Conservation (phyloP, 495 filamentous ascomycete species). For the Clohesyomyces aquaticus region DNA sequence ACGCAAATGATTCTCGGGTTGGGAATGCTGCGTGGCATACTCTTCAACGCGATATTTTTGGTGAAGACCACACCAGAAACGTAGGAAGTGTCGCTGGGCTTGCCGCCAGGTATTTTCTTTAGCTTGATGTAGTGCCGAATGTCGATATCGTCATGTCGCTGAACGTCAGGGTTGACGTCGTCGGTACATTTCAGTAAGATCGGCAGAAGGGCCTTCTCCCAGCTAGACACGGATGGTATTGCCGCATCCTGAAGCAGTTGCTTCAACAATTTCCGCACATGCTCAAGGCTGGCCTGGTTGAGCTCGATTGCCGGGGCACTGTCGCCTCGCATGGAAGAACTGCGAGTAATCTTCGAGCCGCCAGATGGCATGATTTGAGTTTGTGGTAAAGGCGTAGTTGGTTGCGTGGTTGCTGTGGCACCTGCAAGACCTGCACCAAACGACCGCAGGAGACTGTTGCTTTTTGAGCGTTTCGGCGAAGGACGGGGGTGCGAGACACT, state of each 20-base stretch:
- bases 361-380: conserved; percentile 8
- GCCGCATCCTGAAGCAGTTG: conserved; percentile 78
- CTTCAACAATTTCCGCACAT: conserved; percentile 80
- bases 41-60: conserved; percentile 94
- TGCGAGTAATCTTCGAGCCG: conserved; percentile 65
- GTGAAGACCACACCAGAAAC: conserved; percentile 96
- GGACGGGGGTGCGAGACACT: conserved; percentile 69
- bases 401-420: not conserved
- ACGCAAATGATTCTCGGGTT: conserved; percentile 90
- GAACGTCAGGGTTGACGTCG: conserved; percentile 90
- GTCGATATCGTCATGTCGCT: conserved; percentile 89
- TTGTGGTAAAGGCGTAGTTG: conserved; percentile 3
- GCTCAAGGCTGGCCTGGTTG: conserved; percentile 82
- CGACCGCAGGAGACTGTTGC: conserved; percentile 45
- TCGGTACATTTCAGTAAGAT: conserved; percentile 90
- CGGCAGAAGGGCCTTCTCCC: conserved; percentile 91
- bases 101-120: conserved; percentile 91
- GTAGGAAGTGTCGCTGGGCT: conserved; percentile 88
- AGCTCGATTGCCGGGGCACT: conserved; percentile 76
- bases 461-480: conserved; percentile 62
- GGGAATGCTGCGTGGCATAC: conserved; percentile 84
- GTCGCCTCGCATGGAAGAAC: conserved; percentile 80
- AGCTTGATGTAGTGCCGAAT: conserved; percentile 98
- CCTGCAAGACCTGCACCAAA: conserved; percentile 39
- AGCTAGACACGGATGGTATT: conserved; percentile 72